These are phyloP conservation scores for Tolypocladium capitatum DNA, from an alignment of 2,329 filamentous ascomycete species.

Conservation along the genomic window DNA sequence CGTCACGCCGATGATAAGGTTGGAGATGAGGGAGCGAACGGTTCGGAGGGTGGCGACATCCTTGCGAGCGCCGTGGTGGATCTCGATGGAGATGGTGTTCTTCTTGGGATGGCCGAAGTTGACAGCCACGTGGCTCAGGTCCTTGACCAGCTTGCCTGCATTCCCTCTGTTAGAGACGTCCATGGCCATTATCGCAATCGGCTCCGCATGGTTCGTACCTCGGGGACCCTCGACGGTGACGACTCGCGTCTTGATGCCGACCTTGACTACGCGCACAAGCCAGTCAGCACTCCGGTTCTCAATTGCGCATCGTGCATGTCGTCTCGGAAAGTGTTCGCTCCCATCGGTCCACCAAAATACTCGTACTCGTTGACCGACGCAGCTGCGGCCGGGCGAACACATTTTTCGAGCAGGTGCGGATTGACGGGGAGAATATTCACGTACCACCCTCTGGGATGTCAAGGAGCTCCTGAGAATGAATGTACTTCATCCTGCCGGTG, in stretches of 20 bases:
- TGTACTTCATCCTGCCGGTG: slow-evolving; percentile 94
- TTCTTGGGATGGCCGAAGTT: slow-evolving; percentile 83
- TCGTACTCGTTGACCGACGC: neutral
- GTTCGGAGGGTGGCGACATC: slow-evolving; percentile 95
- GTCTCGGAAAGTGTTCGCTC: neutral
- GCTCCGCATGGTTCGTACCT: slow-evolving; percentile 40
- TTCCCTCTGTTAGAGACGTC: slow-evolving; percentile 6
- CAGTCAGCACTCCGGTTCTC: slow-evolving; percentile 15
- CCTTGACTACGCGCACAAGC: slow-evolving; percentile 59
- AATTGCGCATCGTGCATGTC: neutral
- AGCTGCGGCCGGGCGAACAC: slow-evolving; percentile 5
- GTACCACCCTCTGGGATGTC: slow-evolving; percentile 93
- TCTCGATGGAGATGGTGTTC: slow-evolving; percentile 86
- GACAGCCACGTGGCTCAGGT: slow-evolving; percentile 91
- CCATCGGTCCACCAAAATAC: neutral
- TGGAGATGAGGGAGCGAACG: slow-evolving; percentile 96
- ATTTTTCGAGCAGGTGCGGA: neutral
- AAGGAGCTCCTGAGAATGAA: slow-evolving; percentile 94
- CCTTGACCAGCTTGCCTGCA: slow-evolving; percentile 86
- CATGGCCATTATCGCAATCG: neutral
- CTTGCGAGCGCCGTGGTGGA: slow-evolving; percentile 98
- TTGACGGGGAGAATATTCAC: slow-evolving; percentile 27
- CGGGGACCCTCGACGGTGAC: slow-evolving; percentile 96
- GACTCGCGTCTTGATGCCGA: slow-evolving; percentile 90
- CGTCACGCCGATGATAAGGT: slow-evolving; percentile 96